These are phyloP conservation scores for Piromyces sp. DNA, from an alignment of 192 early-diverging fungal genomes.

Conservation along the genomic window DNA sequence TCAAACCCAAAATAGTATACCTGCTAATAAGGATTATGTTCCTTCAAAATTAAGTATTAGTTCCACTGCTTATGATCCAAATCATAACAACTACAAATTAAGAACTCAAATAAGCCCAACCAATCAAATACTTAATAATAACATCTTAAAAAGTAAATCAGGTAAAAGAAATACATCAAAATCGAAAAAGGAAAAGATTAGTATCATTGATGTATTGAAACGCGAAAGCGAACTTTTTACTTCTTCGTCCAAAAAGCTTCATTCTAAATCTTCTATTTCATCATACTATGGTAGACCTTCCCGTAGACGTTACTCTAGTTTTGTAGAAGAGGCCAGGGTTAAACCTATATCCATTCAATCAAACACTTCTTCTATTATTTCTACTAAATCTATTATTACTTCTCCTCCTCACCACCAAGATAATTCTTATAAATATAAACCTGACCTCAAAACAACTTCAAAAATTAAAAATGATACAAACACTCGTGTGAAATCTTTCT, in stretches of 20 bases:
- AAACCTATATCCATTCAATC: neutral
- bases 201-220: neutral
- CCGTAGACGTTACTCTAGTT: neutral
- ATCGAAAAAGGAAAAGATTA: neutral
- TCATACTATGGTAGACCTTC: neutral
- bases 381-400: neutral
- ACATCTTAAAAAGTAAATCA: neutral
- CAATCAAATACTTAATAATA: neutral
- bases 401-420: neutral
- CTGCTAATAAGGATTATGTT: neutral
- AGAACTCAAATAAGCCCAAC: neutral
- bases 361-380: neutral
- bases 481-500: neutral
- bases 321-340: neutral
- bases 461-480: too few species aligned
- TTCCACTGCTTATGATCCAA: neutral
- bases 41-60: neutral
- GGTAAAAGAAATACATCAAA: neutral
- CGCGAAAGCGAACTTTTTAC: neutral
- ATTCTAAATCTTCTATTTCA: neutral
- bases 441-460: too few species aligned
- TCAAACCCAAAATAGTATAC: neutral
- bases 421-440: neutral
- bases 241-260: neutral
- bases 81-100: neutral